phyloP scores from a whole-genome alignment of 2,329 filamentous ascomycete genomes.

The Teratosphaeria epicoccoides region DNA sequence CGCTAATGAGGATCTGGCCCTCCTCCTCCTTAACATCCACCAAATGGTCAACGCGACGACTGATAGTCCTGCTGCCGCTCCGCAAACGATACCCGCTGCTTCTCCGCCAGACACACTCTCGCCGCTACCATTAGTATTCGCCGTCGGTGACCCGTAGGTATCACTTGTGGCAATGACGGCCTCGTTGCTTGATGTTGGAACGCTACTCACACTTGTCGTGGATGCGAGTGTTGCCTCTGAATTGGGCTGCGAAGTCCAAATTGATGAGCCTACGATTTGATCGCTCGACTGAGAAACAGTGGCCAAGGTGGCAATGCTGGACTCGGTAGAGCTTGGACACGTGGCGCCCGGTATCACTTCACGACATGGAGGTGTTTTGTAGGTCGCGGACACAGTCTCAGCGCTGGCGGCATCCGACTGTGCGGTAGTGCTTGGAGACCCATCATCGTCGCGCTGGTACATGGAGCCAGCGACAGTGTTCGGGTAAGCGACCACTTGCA shows the following conservation, averaged over 20 bases:
- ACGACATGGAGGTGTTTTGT: not conserved
- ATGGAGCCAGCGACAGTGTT: not conserved
- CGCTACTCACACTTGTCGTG: not conserved
- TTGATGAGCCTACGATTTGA: not conserved
- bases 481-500: not conserved
- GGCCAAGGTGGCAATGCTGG: not conserved
- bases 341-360: not conserved
- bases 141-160: not conserved
- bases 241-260: not conserved
- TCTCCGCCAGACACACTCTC: not conserved
- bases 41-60: constrained; percentile 2
- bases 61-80: not conserved
- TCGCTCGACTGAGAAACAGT: not conserved
- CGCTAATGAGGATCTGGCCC: not conserved
- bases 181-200: not conserved
- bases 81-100: constrained; percentile 1
- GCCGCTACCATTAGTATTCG: not conserved
- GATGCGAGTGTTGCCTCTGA: not conserved
- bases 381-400: not conserved
- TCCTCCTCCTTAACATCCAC: not conserved
- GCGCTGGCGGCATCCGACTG: not conserved
- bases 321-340: not conserved
- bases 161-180: not conserved
- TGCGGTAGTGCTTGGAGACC: not conserved
- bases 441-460: not conserved